These are phyloP conservation scores for Metrosideros polymorpha DNA, from an alignment of 441 rosid species.

Conservation along the genomic window DNA sequence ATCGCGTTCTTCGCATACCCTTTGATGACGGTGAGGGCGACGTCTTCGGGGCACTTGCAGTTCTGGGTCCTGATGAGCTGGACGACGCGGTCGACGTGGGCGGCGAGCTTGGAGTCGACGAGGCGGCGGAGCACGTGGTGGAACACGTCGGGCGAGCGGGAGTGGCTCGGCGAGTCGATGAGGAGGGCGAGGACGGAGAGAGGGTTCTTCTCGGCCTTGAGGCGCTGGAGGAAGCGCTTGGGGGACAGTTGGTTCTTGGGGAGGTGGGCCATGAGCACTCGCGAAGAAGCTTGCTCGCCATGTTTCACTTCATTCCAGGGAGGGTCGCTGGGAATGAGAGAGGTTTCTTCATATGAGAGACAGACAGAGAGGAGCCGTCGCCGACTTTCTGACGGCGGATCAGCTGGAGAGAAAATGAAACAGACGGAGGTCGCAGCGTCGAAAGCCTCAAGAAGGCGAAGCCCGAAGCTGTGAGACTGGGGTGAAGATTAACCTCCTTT, in stretches of 20 bases:
- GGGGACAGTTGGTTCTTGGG: conserved; percentile 26
- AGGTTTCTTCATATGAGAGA: neutral
- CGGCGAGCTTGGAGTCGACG: conserved; percentile 24
- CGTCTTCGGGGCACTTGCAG: conserved; percentile 57
- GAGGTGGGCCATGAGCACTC: neutral
- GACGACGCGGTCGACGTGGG: conserved; percentile 41
- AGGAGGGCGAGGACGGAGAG: conserved; percentile 43
- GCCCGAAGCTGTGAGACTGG: neutral
- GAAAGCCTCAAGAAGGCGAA: neutral
- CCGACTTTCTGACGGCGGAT: neutral
- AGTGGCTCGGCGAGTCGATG: conserved; percentile 48
- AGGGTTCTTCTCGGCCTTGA: conserved; percentile 47
- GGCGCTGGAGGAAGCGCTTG: conserved; percentile 45
- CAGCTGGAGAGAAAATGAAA: neutral
- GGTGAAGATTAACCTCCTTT: neutral
- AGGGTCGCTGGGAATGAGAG: neutral
- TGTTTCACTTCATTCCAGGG: neutral
- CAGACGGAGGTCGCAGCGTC: neutral
- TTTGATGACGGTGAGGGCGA: conserved; percentile 53
- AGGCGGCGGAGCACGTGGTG: conserved; percentile 79
- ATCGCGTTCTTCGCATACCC: conserved; percentile 49
- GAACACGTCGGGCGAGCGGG: conserved; percentile 48
- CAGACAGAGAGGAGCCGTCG: neutral
- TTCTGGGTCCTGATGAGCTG: conserved; percentile 38
- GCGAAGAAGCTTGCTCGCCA: neutral